These are phyloP conservation scores for Eucalyptus marginata DNA, from an alignment of 345 rosid genomes.

Conservation along the genomic window DNA sequence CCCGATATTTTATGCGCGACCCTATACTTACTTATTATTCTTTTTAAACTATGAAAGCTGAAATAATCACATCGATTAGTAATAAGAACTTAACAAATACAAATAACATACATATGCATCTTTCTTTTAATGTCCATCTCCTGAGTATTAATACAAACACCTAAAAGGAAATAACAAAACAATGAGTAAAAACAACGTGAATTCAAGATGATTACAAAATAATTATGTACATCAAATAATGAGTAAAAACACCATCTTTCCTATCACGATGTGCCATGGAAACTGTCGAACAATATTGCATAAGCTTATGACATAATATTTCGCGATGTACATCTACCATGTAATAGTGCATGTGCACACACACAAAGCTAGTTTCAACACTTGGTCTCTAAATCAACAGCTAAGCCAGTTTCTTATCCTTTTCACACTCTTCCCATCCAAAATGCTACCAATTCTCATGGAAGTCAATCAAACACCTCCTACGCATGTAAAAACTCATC, in stretches of 20 bases:
- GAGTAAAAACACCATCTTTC: not conserved
- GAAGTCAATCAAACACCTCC: not conserved
- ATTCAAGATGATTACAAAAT: not conserved
- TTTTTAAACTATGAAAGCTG: not conserved
- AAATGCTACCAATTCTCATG: not conserved
- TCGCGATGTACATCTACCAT: not conserved
- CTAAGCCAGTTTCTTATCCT: not conserved
- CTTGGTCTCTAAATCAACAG: not conserved
- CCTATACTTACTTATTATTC: not conserved
- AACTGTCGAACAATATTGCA: too few species aligned
- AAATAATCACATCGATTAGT: not conserved
- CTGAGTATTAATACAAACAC: not conserved
- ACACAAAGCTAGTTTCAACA: not conserved
- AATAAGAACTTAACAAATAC: not conserved
- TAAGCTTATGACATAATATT: too few species aligned
- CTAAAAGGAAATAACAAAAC: not conserved
- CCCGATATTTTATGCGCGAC: not conserved
- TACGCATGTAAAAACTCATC: not conserved
- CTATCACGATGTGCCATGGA: too few species aligned
- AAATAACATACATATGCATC: not conserved
- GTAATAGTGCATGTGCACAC: not conserved
- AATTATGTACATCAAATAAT: not conserved
- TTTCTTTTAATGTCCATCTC: not conserved
- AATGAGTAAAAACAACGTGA: not conserved
- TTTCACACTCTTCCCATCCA: not conserved